These are phyloP conservation scores for Pythium volutum DNA, from an alignment of 352 stramenopile genomes.

Conservation along the genomic window DNA sequence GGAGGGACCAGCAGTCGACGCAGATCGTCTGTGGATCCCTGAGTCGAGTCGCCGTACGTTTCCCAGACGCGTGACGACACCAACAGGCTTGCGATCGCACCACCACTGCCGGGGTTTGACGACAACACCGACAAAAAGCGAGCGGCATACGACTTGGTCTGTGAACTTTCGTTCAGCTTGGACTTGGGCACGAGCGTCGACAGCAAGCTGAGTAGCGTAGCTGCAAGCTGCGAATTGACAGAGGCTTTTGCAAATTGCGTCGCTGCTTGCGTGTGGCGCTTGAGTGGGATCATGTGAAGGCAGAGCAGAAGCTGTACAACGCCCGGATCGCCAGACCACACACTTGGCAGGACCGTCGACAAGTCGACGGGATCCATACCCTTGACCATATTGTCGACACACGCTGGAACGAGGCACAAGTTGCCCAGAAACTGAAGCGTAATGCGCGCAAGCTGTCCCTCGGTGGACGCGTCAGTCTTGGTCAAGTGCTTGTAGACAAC, in stretches of 20 bases:
- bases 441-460: slow-evolving; percentile 75
- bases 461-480: slow-evolving; percentile 73
- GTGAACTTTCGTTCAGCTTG: slow-evolving; percentile 69
- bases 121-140: slow-evolving; percentile 80
- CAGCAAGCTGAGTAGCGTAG: slow-evolving; percentile 76
- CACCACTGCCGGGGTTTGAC: slow-evolving; percentile 80
- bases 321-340: slow-evolving; percentile 75
- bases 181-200: slow-evolving; percentile 79
- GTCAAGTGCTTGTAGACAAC: slow-evolving; percentile 82
- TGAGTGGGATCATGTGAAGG: slow-evolving; percentile 87
- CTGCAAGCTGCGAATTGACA: slow-evolving; percentile 75
- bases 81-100: slow-evolving; percentile 75
- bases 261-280: slow-evolving; percentile 81
- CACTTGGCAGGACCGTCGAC: slow-evolving; percentile 62
- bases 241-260: slow-evolving; percentile 82
- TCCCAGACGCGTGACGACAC: slow-evolving; percentile 81
- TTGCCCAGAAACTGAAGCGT: slow-evolving; percentile 82
- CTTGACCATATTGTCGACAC: slow-evolving; percentile 86
- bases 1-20: slow-evolving; percentile 70
- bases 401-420: slow-evolving; percentile 81
- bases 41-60: slow-evolving; percentile 76
- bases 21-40: slow-evolving; percentile 77
- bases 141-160: slow-evolving; percentile 82
- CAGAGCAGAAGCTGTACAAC: slow-evolving; percentile 83
- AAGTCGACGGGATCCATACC: slow-evolving; percentile 81